Percentiles rank a stretch among this genome's conserved stretches.
Conservation (phyloP, 2,329 filamentous ascomycete species). For the Trichoderma asperellum region DNA sequence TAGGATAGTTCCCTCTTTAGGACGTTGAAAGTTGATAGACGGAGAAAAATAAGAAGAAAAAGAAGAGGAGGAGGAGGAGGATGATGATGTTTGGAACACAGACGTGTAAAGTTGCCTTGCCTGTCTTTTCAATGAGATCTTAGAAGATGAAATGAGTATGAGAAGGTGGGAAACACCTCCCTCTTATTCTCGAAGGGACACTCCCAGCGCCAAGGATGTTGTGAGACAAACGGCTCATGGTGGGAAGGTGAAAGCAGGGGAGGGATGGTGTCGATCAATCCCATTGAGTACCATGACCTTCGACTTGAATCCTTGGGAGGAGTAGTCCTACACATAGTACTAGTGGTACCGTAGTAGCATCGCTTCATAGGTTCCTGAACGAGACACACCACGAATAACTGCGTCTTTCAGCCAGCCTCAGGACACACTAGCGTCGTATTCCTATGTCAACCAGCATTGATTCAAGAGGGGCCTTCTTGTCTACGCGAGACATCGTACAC, state of each 20-base stretch:
- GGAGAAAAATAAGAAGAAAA: neutral
- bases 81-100: neutral
- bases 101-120: neutral
- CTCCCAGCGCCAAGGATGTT: neutral
- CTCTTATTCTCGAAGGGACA: slow-evolving; percentile 17
- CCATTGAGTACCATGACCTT: slow-evolving; percentile 3
- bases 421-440: slow-evolving; percentile 12
- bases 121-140: neutral
- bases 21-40: neutral
- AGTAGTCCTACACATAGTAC: neutral
- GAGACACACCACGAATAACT: neutral
- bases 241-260: neutral
- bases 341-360: neutral
- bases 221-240: slow-evolving; percentile 3
- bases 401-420: neutral
- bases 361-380: neutral
- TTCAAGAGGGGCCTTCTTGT: neutral
- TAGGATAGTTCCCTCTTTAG: neutral
- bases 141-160: neutral
- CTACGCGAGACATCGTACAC: slow-evolving; percentile 1
- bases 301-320: neutral
- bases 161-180: slow-evolving; percentile 2
- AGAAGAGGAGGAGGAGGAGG: neutral
- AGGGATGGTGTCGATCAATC: neutral
- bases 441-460: slow-evolving; percentile 15